These are phyloP conservation scores for Xanthoconium purpureum DNA, from an alignment of 768 basidiomycete genomes.

Conservation along the genomic window DNA sequence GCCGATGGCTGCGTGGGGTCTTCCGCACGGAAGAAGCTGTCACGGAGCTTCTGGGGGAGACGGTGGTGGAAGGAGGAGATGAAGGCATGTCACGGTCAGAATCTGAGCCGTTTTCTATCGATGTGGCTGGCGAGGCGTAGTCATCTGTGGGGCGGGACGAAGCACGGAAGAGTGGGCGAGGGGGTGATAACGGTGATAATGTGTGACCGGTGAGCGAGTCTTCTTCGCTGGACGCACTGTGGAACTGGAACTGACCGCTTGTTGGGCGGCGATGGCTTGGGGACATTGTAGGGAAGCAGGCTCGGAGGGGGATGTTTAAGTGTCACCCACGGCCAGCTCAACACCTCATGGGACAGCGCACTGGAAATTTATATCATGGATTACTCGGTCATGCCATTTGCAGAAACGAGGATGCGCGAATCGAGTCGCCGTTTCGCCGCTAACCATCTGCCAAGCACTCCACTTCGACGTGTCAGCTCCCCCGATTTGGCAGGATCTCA, in stretches of 20 bases:
- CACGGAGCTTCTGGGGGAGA: slow-evolving; percentile 17
- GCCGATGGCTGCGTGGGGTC: slow-evolving; percentile 20
- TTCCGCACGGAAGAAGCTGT: slow-evolving; percentile 15
- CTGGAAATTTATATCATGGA: slow-evolving; percentile 5
- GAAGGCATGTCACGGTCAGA: slow-evolving; percentile 29
- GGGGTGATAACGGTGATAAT: slow-evolving; percentile 27
- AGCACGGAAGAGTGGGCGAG: slow-evolving; percentile 39
- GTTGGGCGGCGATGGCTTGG: slow-evolving; percentile 6
- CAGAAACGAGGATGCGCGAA: slow-evolving; percentile 7
- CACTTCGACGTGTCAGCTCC: not conserved
- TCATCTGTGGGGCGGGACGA: slow-evolving; percentile 20
- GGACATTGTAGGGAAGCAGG: slow-evolving; percentile 12
- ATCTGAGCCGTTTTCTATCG: slow-evolving; percentile 28
- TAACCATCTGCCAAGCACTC: not conserved
- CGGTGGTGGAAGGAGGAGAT: slow-evolving; percentile 12
- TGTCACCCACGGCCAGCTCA: not conserved
- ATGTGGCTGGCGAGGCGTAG: slow-evolving; percentile 14
- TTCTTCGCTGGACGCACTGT: slow-evolving; percentile 26
- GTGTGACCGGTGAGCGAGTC: slow-evolving; percentile 21
- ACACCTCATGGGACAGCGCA: not conserved
- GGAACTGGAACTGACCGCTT: slow-evolving; percentile 9
- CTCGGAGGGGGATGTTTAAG: slow-evolving; percentile 7
- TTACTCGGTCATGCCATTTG: not conserved
- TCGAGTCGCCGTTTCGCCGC: slow-evolving; percentile 6
- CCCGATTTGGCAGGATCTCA: slow-evolving; percentile 16